These are phyloP conservation scores for Rehmannia glutinosa DNA, from an alignment of 257 asterid species.

Conservation along the genomic window DNA sequence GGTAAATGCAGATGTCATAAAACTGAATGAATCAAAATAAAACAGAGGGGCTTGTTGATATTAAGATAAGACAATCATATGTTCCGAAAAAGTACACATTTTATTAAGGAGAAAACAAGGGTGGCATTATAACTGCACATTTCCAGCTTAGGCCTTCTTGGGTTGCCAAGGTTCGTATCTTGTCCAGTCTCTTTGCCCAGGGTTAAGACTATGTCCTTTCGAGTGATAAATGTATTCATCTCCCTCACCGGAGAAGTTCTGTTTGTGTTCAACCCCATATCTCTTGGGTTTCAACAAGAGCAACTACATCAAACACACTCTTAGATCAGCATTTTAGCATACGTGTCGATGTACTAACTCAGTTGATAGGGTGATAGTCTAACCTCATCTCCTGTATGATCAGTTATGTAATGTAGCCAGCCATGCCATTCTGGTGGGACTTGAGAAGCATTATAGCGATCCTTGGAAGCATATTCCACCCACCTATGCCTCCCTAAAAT, in stretches of 20 bases:
- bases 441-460: conserved; percentile 96
- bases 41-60: not conserved
- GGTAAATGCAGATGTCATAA: not conserved
- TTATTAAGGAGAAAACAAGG: conserved; percentile 27
- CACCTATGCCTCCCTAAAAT: conserved; percentile 90
- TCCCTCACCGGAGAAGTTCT: conserved; percentile 97
- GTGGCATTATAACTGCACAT: conserved; percentile 6
- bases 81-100: conserved; percentile 21
- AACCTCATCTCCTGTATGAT: conserved; percentile 98
- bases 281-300: conserved; percentile 87
- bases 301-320: conserved; percentile 45
- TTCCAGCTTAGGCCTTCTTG: conserved; percentile 42
- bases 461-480: conserved; percentile 96
- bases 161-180: conserved; percentile 92
- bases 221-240: conserved; percentile 95
- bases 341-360: not conserved
- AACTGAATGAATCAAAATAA: not conserved
- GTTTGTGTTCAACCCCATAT: conserved; percentile 87
- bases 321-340: conserved; percentile 21
- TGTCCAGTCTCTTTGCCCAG: conserved; percentile 98
- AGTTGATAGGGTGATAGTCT: not conserved
- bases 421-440: conserved; percentile 99
- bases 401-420: conserved; percentile 92
- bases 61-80: not conserved
- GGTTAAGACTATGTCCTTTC: conserved; percentile 88